Conservation (phyloP, 345 rosid species). For the Rubroshorea leprosula region DNA sequence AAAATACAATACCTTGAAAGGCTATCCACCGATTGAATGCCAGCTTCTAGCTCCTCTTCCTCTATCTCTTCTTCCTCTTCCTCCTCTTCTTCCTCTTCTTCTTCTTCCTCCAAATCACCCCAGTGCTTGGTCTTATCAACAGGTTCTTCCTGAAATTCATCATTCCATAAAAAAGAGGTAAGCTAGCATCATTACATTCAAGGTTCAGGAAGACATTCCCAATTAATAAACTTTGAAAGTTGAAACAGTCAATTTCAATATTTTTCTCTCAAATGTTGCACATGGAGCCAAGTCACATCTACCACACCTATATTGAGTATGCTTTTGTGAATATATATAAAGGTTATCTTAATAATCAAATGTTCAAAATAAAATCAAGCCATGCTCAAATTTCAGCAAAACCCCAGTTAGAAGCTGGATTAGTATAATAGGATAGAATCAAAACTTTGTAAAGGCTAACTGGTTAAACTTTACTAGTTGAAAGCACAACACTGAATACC, state of each 20-base stretch:
- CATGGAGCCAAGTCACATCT: too few species aligned
- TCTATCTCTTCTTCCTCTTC: slow-evolving; percentile 76
- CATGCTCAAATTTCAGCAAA: too few species aligned
- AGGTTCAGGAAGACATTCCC: too few species aligned
- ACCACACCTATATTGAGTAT: too few species aligned
- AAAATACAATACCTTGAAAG: slow-evolving; percentile 62
- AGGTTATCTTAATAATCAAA: too few species aligned
- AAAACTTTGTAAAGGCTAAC: too few species aligned
- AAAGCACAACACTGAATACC: neutral
- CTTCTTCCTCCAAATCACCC: slow-evolving; percentile 96
- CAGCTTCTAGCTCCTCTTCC: slow-evolving; percentile 89
- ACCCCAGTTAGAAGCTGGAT: neutral
- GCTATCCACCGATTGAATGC: slow-evolving; percentile 88
- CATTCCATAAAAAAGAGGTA: neutral
- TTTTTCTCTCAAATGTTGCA: neutral
- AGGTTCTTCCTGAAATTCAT: slow-evolving; percentile 81
- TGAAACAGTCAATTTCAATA: neutral
- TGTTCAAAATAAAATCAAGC: too few species aligned
- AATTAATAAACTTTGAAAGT: neutral
- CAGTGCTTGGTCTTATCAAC: slow-evolving; percentile 96
- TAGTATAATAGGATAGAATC: too few species aligned
- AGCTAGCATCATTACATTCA: neutral
- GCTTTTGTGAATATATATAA: too few species aligned
- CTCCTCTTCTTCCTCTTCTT: slow-evolving; percentile 63
- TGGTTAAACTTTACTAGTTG: too few species aligned